Percentiles rank a stretch among this genome's conserved stretches.
Evolutionary conservation across 805 yeast species (phyloP).

Genomic region (Candida qinlingensis): DNA sequence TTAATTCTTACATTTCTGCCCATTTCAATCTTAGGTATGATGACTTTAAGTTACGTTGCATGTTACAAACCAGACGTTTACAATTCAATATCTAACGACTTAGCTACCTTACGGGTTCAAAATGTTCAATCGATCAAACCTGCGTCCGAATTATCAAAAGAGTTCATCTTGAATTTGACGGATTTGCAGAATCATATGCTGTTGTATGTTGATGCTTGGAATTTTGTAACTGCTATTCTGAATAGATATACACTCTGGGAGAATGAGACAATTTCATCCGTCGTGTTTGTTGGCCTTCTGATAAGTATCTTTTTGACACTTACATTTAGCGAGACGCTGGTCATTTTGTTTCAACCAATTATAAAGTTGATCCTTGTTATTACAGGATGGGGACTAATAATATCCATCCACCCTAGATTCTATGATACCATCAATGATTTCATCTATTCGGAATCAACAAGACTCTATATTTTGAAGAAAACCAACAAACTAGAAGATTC

Average conservation of each 20-base stretch:
- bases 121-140: slow-evolving; percentile 37
- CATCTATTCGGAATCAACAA: slow-evolving; percentile 59
- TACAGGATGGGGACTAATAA: slow-evolving; percentile 44
- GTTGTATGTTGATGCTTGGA: slow-evolving; percentile 57
- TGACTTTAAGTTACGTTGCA: slow-evolving; percentile 62
- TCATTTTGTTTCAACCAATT: slow-evolving; percentile 25
- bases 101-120: neutral
- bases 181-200: slow-evolving; percentile 82
- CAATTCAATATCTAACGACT: neutral
- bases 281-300: slow-evolving; percentile 40
- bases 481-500: slow-evolving; percentile 45
- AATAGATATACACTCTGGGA: slow-evolving; percentile 57
- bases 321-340: slow-evolving; percentile 25
- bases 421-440: slow-evolving; percentile 41
- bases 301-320: slow-evolving; percentile 27
- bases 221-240: slow-evolving; percentile 44
- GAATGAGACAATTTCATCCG: slow-evolving; percentile 54
- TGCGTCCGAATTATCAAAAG: slow-evolving; percentile 72
- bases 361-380: slow-evolving; percentile 32
- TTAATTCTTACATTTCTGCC: slow-evolving; percentile 46
- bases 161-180: slow-evolving; percentile 71
- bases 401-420: slow-evolving; percentile 48
- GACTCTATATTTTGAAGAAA: slow-evolving; percentile 42
- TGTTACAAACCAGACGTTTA: slow-evolving; percentile 58
- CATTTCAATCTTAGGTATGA: slow-evolving; percentile 44